phyloP scores from a whole-genome alignment of 768 basidiomycete genomes.

The Termitomyces bulborhizus region DNA sequence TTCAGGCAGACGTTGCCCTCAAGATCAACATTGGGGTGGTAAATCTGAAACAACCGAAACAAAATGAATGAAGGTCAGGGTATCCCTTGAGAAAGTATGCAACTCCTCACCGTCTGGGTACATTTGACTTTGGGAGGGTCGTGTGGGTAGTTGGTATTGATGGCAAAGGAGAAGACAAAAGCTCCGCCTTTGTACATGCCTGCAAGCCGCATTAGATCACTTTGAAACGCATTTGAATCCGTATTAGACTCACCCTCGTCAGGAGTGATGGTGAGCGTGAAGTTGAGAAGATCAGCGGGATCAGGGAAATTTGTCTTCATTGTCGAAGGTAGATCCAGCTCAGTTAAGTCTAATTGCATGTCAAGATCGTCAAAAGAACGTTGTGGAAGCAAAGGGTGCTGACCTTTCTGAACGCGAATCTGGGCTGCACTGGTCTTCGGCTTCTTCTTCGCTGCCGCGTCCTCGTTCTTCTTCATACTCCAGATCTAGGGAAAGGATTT shows the following conservation, averaged over 20 bases:
- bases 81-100: background rate
- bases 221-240: background rate
- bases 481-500: conserved; percentile 65
- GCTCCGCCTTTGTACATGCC: conserved; percentile 98
- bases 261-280: conserved; percentile 89
- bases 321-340: conserved; percentile 90
- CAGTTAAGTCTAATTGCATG: conserved; percentile 74
- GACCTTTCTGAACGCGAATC: conserved; percentile 99
- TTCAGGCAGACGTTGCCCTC: conserved; percentile 99
- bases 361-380: background rate
- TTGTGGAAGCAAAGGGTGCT: conserved; percentile 12
- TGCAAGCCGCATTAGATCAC: conserved; percentile 21
- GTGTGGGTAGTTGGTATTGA: conserved; percentile 98
- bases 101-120: conserved; percentile 70
- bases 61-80: background rate
- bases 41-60: conserved; percentile 55
- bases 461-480: conserved; percentile 99
- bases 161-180: conserved; percentile 90
- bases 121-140: conserved; percentile 99
- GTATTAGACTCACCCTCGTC: conserved; percentile 74
- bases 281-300: conserved; percentile 93
- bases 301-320: conserved; percentile 96
- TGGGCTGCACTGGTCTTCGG: conserved; percentile 98
- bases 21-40: conserved; percentile 97
- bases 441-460: conserved; percentile 95